phyloP scores from a whole-genome alignment of 202 grass and related monocot genomes.

The Panicum hallii region DNA sequence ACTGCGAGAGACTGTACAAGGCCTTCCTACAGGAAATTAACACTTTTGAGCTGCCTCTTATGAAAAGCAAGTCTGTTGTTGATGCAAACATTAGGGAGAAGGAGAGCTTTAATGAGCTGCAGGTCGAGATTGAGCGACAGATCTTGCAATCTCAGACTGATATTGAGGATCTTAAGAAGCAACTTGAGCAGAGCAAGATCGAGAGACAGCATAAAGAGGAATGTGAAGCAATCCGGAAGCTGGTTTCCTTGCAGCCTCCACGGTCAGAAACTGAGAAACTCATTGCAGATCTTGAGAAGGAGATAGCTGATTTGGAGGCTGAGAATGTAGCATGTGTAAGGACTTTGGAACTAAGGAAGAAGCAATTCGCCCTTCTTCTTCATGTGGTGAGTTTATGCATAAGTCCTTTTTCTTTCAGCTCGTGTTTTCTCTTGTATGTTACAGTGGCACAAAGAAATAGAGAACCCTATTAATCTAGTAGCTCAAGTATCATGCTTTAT shows the following conservation, averaged over 20 bases:
- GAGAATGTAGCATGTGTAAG: constrained; percentile 71
- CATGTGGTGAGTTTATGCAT: constrained; percentile 72
- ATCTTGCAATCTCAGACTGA: constrained; percentile 87
- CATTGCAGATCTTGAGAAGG: constrained; percentile 82
- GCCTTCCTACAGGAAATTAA: constrained; percentile 89
- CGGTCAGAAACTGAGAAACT: constrained; percentile 77
- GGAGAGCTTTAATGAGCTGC: constrained; percentile 82
- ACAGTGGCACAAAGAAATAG: not conserved
- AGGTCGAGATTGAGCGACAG: constrained; percentile 75
- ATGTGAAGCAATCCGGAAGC: constrained; percentile 82
- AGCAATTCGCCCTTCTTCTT: constrained; percentile 91
- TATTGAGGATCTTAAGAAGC: constrained; percentile 92
- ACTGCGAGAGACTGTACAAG: constrained; percentile 76
- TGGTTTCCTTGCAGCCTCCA: constrained; percentile 77
- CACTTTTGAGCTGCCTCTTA: constrained; percentile 89
- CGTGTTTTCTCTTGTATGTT: not conserved
- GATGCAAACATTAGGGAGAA: constrained; percentile 93
- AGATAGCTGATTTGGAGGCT: constrained; percentile 78
- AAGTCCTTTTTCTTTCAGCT: not conserved
- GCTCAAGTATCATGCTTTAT: constrained; percentile 29
- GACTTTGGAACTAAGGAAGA: constrained; percentile 84
- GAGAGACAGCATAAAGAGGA: constrained; percentile 97
- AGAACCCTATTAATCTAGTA: not conserved
- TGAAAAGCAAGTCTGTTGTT: constrained; percentile 87
- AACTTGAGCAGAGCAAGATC: constrained; percentile 82